Base-by-base conservation (phyloP, 2,329 filamentous ascomycete genomes). In the Trichoderma guizhouense region DNA sequence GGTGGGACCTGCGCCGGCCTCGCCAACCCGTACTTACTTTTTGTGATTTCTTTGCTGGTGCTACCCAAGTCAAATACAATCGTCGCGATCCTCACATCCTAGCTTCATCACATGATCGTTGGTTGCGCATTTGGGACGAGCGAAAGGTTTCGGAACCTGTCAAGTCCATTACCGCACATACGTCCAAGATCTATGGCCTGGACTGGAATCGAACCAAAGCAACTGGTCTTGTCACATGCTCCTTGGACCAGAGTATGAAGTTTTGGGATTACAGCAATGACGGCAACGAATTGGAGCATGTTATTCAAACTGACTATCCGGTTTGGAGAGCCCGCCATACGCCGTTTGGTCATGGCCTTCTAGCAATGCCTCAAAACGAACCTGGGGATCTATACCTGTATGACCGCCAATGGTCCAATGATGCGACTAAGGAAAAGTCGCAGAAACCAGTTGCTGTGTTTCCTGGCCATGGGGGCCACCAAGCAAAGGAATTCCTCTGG, bases 41-140 rank as follows among this genome's bases (percentile, higher is more conserved):
- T 78, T 95, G 92, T 73, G 94, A 98, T 82, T 98, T 94, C 93
- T 93, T 94, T 79, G 94, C 94, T 34, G 95, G 95, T 55, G 95
- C 94, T 12, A 97, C 95, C 1, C 95, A 98, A 79, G 95, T 98
- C 74, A 98, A 98, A 82, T 98, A 93, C 87, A 97, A 95, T 79
- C 89, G 95, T 30, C 93, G 95, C 79, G 90, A 97, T 77, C 87
- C 92, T n/a, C 90, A 96, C 78, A 90, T 97, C 32, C 85, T 98
- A 62, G 95, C 95, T 24, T 97, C 95, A 34, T 94, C 95, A 12
- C 95, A 98, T 82, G 94, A 97, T 81, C 90, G 91, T 63, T 94
- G 90, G 83, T 85, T 98, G 57, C 92, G 93, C 73, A 93, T 98
- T 66, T 98, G 95, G 95, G 95, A 98, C 80, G 91, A 93, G 78